A percentile compares a stretch with the other conserved stretches of the same genome.
These are phyloP conservation scores for Zelopaecilomyces penicillatus DNA, from an alignment of 2,329 filamentous ascomycete species.

Conservation along the genomic window DNA sequence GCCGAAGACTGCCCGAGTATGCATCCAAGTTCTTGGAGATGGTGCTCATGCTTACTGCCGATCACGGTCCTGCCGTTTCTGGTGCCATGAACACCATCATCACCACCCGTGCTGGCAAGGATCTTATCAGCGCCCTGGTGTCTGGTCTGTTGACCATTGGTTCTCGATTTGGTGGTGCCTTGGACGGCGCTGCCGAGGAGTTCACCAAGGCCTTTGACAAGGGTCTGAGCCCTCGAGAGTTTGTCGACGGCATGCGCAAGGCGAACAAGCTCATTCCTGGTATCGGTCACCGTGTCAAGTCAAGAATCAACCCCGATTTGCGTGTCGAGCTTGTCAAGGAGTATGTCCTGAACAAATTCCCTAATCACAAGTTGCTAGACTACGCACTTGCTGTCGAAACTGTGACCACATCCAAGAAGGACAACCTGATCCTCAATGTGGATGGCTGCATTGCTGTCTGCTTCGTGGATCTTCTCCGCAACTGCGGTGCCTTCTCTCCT, in stretches of 20 bases:
- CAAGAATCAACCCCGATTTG: conserved; percentile 98
- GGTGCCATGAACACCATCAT: conserved; percentile 99
- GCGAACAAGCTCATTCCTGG: conserved; percentile 99
- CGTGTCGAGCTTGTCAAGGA: conserved; percentile 99
- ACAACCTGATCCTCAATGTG: conserved; percentile 99
- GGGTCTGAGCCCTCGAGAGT: conserved; percentile 95
- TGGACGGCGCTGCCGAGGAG: conserved; percentile 95
- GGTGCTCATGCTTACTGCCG: conserved; percentile 99
- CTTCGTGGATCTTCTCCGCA: conserved; percentile 95
- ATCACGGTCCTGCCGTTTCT: conserved; percentile 97
- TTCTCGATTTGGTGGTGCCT: conserved; percentile 94
- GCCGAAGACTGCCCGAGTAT: conserved; percentile 88
- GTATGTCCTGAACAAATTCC: conserved; percentile 96
- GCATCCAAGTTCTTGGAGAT: conserved; percentile 99
- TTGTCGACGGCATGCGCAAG: conserved; percentile 98
- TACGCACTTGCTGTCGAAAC: conserved; percentile 97
- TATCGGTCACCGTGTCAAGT: conserved; percentile 99
- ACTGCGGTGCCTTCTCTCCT: conserved; percentile 90
- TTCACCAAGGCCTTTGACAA: conserved; percentile 98
- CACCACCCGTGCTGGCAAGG: conserved; percentile 97
- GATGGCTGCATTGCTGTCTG: conserved; percentile 97
- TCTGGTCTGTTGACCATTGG: conserved; percentile 97
- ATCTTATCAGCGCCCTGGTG: conserved; percentile 90
- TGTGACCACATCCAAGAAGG: conserved; percentile 99
- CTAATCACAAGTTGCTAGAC: conserved; percentile 95